A percentile compares a stretch with the other conserved stretches of the same genome.
Conservation (phyloP, 2,329 filamentous ascomycete genomes). For the Talaromyces rugulosus region DNA sequence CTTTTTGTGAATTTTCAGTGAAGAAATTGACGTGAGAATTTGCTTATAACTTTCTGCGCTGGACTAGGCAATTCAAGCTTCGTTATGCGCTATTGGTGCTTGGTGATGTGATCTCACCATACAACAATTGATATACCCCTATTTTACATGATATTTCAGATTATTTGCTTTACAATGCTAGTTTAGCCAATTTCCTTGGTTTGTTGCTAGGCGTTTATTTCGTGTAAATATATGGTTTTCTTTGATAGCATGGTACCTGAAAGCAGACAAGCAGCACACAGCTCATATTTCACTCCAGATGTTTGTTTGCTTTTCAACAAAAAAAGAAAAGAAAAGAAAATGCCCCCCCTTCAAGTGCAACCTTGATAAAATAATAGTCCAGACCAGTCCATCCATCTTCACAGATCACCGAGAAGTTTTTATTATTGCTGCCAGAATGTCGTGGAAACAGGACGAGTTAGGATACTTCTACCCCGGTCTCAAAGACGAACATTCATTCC, state of each 20-base stretch:
- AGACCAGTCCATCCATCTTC: too few relatives aligned
- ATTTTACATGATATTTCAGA: neutral
- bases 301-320: neutral
- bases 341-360: slow-evolving; percentile 18
- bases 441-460: too few relatives aligned
- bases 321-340: slow-evolving; percentile 8
- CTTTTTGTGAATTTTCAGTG: neutral
- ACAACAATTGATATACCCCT: neutral
- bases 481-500: too few relatives aligned
- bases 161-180: neutral
- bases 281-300: neutral
- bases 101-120: neutral
- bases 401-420: too few relatives aligned
- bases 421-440: too few relatives aligned
- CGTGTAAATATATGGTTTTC: neutral
- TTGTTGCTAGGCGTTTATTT: neutral
- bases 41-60: neutral
- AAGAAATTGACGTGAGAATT: neutral
- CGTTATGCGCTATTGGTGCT: neutral
- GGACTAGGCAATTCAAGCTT: neutral
- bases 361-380: slow-evolving; percentile 29
- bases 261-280: neutral
- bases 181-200: neutral
- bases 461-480: too few relatives aligned
- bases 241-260: neutral